phyloP scores from a whole-genome alignment of 2,329 filamentous ascomycete species.

The Pseudofabraea citricarpa region DNA sequence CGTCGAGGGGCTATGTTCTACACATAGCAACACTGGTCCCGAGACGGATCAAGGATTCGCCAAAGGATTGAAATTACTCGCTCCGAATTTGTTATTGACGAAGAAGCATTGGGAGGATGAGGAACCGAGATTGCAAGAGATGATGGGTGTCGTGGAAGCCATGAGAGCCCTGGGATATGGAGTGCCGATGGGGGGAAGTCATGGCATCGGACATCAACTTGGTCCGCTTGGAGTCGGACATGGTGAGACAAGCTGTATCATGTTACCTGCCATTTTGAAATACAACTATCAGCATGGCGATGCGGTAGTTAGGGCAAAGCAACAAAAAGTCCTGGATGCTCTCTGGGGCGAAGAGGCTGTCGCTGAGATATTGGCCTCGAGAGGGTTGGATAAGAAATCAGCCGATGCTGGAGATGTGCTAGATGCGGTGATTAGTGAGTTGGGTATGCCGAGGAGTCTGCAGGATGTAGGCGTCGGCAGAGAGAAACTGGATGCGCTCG shows the following conservation, averaged over 20 bases:
- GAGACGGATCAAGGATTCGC: constrained; percentile 14
- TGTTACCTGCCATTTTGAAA: constrained; percentile 50
- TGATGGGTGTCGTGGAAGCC: constrained; percentile 44
- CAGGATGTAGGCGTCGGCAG: constrained; percentile 44
- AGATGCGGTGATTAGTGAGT: constrained; percentile 42
- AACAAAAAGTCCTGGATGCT: constrained; percentile 16
- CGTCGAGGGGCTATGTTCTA: constrained; percentile 47
- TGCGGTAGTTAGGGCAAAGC: constrained; percentile 9
- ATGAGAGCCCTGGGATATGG: constrained; percentile 41
- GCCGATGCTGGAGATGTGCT: constrained; percentile 46
- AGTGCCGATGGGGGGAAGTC: constrained; percentile 33
- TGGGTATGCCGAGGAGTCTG: constrained; percentile 50
- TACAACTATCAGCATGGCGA: constrained; percentile 37
- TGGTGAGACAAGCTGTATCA: constrained; percentile 54
- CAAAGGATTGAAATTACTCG: constrained; percentile 17
- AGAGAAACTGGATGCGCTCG: constrained; percentile 42
- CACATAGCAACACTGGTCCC: constrained; percentile 13
- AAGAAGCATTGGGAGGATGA: constrained; percentile 12
- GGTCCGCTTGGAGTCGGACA: constrained; percentile 46
- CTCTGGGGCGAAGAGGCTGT: constrained; percentile 18
- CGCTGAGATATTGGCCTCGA: constrained; percentile 9
- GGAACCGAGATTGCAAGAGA: constrained; percentile 13
- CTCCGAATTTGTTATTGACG: constrained; percentile 20
- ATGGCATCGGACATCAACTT: constrained; percentile 39
- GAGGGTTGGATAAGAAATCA: constrained; percentile 12